phyloP scores from a whole-genome alignment of 805 yeast species.

The Kazachstania psychrophila region DNA sequence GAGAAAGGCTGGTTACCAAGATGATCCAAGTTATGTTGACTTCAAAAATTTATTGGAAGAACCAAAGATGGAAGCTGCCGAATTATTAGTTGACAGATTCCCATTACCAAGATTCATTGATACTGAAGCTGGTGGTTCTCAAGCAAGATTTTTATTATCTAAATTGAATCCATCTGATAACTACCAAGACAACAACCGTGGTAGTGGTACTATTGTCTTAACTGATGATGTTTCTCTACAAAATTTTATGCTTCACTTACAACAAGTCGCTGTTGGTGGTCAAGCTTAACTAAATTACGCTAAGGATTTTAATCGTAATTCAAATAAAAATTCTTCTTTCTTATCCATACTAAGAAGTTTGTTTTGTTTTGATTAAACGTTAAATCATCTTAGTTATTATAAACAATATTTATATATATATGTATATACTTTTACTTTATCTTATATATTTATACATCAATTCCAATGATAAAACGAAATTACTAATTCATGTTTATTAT shows the following conservation, averaged over 20 bases:
- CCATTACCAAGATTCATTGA: slow-evolving; percentile 97
- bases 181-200: slow-evolving; percentile 44
- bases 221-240: slow-evolving; percentile 95
- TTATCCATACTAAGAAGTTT: too few relatives aligned
- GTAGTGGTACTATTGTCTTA: slow-evolving; percentile 69
- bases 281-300: slow-evolving; percentile 23
- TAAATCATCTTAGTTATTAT: too few relatives aligned
- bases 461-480: too few relatives aligned
- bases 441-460: too few relatives aligned
- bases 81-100: slow-evolving; percentile 82
- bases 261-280: slow-evolving; percentile 71
- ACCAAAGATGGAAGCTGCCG: slow-evolving; percentile 89
- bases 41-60: slow-evolving; percentile 79
- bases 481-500: too few relatives aligned
- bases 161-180: slow-evolving; percentile 91
- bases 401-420: too few relatives aligned
- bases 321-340: not conserved
- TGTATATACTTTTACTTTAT: too few relatives aligned
- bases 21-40: slow-evolving; percentile 79
- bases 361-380: too few relatives aligned
- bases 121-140: slow-evolving; percentile 97
- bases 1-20: slow-evolving; percentile 93
- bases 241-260: slow-evolving; percentile 90
- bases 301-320: too few relatives aligned
- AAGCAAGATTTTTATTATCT: slow-evolving; percentile 91